phyloP scores from a whole-genome alignment of 2,329 filamentous ascomycete genomes.

The Aspergillus quadricinctus region DNA sequence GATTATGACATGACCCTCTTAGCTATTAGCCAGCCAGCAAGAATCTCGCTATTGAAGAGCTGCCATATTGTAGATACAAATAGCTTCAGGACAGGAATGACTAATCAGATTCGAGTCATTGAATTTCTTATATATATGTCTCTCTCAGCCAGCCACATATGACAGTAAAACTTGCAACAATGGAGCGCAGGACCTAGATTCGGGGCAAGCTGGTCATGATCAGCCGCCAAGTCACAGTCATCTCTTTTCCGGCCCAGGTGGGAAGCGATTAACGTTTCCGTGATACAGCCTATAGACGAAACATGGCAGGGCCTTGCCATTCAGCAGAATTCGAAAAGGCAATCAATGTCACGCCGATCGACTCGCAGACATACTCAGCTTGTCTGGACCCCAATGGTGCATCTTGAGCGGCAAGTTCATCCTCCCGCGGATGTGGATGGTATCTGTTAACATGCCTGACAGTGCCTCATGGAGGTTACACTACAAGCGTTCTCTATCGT shows the following conservation, averaged over 20 bases:
- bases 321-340: slow-evolving; percentile 18
- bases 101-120: too few species aligned
- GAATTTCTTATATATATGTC: too few species aligned
- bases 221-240: not conserved
- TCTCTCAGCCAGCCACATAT: too few species aligned
- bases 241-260: not conserved
- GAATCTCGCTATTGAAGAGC: too few species aligned
- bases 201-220: not conserved
- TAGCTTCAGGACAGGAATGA: too few species aligned
- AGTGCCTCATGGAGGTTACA: slow-evolving; percentile 66
- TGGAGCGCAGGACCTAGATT: not conserved
- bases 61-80: too few species aligned
- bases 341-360: slow-evolving; percentile 18
- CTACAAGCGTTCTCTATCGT: slow-evolving; percentile 56
- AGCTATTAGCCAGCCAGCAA: too few species aligned
- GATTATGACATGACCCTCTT: too few species aligned
- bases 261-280: not conserved
- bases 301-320: not conserved
- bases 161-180: not conserved
- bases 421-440: not conserved
- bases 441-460: not conserved
- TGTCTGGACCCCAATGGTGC: slow-evolving; percentile 53
- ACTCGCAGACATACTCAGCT: slow-evolving; percentile 46
- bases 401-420: slow-evolving; percentile 53
- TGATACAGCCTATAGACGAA: not conserved